Percentiles rank a stretch among this genome's conserved stretches.
phyloP scores from a whole-genome alignment of 1,139 yeast genomes.

The Diutina rugosa region DNA sequence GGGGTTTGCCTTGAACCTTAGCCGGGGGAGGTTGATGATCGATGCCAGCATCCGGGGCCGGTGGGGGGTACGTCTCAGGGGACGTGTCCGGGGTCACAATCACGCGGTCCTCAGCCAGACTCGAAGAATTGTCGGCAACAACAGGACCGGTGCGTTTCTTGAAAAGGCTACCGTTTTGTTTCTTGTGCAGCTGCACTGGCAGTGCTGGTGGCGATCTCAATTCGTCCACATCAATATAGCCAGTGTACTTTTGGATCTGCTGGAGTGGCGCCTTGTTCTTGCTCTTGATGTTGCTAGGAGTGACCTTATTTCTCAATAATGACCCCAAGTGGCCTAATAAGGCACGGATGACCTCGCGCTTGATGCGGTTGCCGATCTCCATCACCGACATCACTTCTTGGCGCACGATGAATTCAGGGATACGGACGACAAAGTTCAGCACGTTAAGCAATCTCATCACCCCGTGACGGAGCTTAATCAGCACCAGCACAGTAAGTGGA shows the following conservation, averaged over 20 bases:
- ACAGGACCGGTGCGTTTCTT: neutral
- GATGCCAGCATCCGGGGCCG: neutral
- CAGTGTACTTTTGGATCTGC: neutral
- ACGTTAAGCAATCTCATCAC: constrained; percentile 47
- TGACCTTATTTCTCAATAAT: constrained; percentile 42
- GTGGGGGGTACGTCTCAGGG: neutral
- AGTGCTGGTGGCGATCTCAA: neutral
- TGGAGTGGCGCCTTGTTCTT: neutral
- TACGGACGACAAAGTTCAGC: constrained; percentile 36
- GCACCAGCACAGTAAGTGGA: constrained; percentile 37
- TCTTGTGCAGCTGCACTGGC: neutral
- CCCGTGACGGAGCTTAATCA: constrained; percentile 46
- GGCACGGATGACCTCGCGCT: constrained; percentile 37
- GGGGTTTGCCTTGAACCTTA: neutral
- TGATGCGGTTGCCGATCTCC: constrained; percentile 40
- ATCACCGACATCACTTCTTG: constrained; percentile 38
- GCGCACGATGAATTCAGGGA: constrained; percentile 39
- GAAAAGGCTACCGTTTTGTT: neutral
- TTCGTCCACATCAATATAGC: neutral
- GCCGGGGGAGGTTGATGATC: neutral
- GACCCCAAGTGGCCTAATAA: constrained; percentile 47
- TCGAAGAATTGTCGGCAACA: neutral
- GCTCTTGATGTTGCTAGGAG: constrained; percentile 4
- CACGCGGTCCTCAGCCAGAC: neutral
- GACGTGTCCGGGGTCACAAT: neutral